Evolutionary conservation across 345 rosid species (phyloP), one percentile per base, ranked within the genome.

Genomic region (Eutrema yunnanense): DNA sequence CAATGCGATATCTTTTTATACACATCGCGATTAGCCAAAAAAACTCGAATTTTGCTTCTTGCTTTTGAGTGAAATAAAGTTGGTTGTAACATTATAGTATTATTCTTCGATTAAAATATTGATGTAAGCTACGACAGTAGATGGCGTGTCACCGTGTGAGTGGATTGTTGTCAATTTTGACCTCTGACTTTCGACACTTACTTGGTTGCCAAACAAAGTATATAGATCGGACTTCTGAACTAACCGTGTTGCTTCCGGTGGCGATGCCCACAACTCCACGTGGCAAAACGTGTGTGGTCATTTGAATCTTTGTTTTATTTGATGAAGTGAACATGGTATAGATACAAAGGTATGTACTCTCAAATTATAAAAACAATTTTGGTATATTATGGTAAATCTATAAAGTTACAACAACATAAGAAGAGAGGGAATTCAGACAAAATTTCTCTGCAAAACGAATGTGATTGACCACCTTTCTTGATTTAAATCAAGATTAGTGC

Each of bases 141-240:
- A 12, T 16, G 52, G 40, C 30, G 67, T 65, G 66, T 40, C 37
- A 40, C 2, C 13, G 0, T 30, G 7, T 41, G 12, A 66, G 3
- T 74, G 60, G 73, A 8, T 2, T 1, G 34, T 32, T 57, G 52
- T 40, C 52, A 16, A 40, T 1, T 30, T 66, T 74, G 72, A 65
- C 66, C 8, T 27, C 49, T 40, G 78, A 73, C 60, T 65, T 73
- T 30, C 0, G 49, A 27, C 13, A 40, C 26, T 65, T 65, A 16
- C 65, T 47, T 73, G 72, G 65, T 50, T 56, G 58, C 72, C 72
- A 73, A 64, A 55, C 77, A 43, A 64, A 64, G 50, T 34, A 36
- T 22, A 22, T 22, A 32, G 38, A 9, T 50, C n/a, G 5, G 26
- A 34, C 9, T 33, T 46, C 13, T 9, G 6, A 62, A 42, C 43